Evolutionary conservation across 345 rosid genomes (phyloP).

Genomic region (Citrus mangshanensis): DNA sequence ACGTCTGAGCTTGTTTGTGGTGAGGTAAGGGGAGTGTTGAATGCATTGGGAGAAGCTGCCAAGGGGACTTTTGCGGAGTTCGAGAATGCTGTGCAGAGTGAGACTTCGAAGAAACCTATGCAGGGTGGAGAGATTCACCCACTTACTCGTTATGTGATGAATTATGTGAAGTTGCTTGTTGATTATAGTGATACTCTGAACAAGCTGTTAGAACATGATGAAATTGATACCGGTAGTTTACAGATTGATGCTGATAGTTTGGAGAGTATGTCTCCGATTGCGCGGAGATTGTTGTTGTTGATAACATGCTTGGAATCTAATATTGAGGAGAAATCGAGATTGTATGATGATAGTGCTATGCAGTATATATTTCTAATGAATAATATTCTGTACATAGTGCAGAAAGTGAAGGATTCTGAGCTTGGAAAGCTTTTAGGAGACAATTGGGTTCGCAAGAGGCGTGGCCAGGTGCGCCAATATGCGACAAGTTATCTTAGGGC

Average conservation of each 20-base stretch:
- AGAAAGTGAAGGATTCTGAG: constrained; percentile 89
- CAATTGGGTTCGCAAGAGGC: constrained; percentile 84
- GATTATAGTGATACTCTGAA: constrained; percentile 70
- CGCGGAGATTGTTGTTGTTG: constrained; percentile 53
- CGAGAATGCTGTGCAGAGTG: constrained; percentile 76
- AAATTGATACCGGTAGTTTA: constrained; percentile 34
- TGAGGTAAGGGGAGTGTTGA: constrained; percentile 72
- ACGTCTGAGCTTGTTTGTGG: constrained; percentile 47
- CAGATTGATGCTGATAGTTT: constrained; percentile 32
- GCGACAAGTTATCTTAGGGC: constrained; percentile 94
- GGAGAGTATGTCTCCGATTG: constrained; percentile 52
- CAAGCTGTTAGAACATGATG: constrained; percentile 53
- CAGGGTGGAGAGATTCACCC: constrained; percentile 94
- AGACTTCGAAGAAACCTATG: constrained; percentile 76
- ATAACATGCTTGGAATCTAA: constrained; percentile 67
- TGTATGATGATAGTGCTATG: constrained; percentile 78
- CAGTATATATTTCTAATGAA: constrained; percentile 82
- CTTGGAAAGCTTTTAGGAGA: constrained; percentile 81
- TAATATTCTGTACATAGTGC: constrained; percentile 81
- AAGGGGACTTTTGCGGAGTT: constrained; percentile 87
- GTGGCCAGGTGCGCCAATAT: constrained; percentile 75
- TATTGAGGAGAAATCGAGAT: constrained; percentile 80
- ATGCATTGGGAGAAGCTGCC: constrained; percentile 65
- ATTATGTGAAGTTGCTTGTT: constrained; percentile 82
- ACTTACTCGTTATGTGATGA: constrained; percentile 89